These are phyloP conservation scores for Yarrowia osloensis DNA, from an alignment of 805 yeast species.

Conservation along the genomic window DNA sequence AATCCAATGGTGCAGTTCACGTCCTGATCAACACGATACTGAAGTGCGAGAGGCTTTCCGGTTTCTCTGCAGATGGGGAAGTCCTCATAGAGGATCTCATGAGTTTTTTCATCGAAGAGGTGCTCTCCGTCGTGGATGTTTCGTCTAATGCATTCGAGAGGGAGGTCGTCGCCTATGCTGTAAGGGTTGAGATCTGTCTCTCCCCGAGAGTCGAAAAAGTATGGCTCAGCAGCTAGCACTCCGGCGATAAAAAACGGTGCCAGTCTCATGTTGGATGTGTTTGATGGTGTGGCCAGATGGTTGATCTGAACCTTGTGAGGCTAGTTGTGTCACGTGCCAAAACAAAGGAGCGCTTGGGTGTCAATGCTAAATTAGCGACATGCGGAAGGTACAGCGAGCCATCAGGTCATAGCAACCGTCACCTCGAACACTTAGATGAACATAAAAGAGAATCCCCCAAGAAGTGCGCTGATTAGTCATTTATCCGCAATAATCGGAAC, in stretches of 20 bases:
- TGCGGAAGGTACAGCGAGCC: not conserved
- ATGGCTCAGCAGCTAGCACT: constrained; percentile 17
- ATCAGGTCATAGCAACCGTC: not conserved
- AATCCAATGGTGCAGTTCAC: constrained; percentile 62
- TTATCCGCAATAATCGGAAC: not conserved
- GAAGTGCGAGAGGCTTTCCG: constrained; percentile 57
- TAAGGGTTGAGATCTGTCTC: constrained; percentile 19
- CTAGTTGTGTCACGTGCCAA: constrained; percentile 8
- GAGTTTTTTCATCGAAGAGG: constrained; percentile 59
- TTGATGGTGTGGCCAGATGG: constrained; percentile 25
- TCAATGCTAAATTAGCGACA: constrained; percentile 6
- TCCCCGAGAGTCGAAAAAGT: constrained; percentile 20
- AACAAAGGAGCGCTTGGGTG: constrained; percentile 1
- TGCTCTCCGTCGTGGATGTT: constrained; percentile 79
- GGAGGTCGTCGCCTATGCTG: constrained; percentile 32
- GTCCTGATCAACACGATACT: constrained; percentile 53
- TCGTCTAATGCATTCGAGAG: constrained; percentile 63
- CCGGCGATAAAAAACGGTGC: constrained; percentile 6
- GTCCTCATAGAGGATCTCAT: constrained; percentile 53
- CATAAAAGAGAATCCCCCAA: not conserved
- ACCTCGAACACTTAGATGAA: not conserved
- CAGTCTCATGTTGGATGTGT: constrained; percentile 9
- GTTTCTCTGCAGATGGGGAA: constrained; percentile 70
- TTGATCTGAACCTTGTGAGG: constrained; percentile 27
- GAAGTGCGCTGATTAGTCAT: not conserved